Conservation (phyloP, 805 yeast genomes). For the Yarrowia osloensis region DNA sequence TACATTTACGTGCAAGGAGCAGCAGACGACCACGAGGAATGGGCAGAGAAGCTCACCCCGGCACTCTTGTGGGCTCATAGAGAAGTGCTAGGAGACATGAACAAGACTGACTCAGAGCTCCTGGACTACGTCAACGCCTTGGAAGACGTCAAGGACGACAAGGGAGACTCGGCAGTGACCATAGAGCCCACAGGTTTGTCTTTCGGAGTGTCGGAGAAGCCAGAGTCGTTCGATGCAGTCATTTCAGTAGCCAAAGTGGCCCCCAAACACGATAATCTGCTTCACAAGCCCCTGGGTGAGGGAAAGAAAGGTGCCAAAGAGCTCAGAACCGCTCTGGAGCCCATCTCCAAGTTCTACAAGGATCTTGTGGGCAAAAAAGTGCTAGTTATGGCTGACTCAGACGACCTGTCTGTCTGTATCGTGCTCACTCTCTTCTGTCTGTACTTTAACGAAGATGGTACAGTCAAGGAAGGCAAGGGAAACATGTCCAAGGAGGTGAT, state of each 20-base stretch:
- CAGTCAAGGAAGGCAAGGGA: background rate
- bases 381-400: conserved; percentile 58
- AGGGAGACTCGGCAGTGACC: background rate
- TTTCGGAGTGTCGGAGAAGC: background rate
- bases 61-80: conserved; percentile 57
- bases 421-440: conserved; percentile 55
- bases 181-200: background rate
- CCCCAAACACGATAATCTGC: background rate
- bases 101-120: conserved; percentile 43
- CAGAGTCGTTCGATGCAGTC: background rate
- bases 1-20: conserved; percentile 84
- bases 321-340: conserved; percentile 53
- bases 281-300: conserved; percentile 35
- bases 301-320: conserved; percentile 68
- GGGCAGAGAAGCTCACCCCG: conserved; percentile 65
- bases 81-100: conserved; percentile 39
- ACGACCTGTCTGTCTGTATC: conserved; percentile 67
- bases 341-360: conserved; percentile 43
- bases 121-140: conserved; percentile 19
- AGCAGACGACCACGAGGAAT: conserved; percentile 89
- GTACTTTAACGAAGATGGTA: conserved; percentile 49
- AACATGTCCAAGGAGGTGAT: conserved; percentile 51
- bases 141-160: background rate
- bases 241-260: background rate
- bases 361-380: conserved; percentile 37